Conservation (phyloP, 345 rosid genomes). For the Populus simonii region DNA sequence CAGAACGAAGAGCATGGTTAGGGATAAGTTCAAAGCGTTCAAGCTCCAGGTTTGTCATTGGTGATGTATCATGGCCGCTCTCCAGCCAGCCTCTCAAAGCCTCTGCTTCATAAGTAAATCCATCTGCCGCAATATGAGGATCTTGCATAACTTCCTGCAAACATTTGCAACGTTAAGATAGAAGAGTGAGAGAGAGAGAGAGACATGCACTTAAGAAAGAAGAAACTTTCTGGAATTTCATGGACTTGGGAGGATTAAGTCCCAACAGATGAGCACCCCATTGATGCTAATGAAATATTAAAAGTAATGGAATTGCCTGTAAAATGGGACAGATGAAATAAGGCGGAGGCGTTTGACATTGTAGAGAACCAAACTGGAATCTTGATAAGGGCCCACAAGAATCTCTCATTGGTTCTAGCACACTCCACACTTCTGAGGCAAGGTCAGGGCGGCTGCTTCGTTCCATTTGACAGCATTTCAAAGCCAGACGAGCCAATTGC, state of each 20-base stretch:
- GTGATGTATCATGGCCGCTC: slow-evolving; percentile 64
- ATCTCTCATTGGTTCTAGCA: slow-evolving; percentile 83
- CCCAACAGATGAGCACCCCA: too few species aligned
- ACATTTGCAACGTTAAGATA: neutral
- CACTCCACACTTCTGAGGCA: slow-evolving; percentile 77
- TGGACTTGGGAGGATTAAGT: too few species aligned
- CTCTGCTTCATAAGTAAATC: slow-evolving; percentile 65
- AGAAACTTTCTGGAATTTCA: too few species aligned
- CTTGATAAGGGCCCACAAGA: slow-evolving; percentile 62
- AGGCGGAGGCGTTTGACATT: slow-evolving; percentile 53
- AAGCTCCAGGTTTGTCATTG: slow-evolving; percentile 52
- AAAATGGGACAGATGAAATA: slow-evolving; percentile 84
- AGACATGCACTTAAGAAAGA: neutral
- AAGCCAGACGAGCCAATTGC: slow-evolving; percentile 70
- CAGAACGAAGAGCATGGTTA: slow-evolving; percentile 63
- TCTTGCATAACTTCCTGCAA: slow-evolving; percentile 74
- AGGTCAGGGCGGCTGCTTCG: slow-evolving; percentile 72
- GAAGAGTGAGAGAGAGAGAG: too few species aligned
- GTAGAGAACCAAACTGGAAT: slow-evolving; percentile 38
- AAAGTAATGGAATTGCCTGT: slow-evolving; percentile 44
- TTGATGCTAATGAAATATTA: too few species aligned
- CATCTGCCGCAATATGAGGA: slow-evolving; percentile 84
- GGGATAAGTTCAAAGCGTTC: slow-evolving; percentile 53
- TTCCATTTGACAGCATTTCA: slow-evolving; percentile 74
- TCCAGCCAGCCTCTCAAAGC: slow-evolving; percentile 66